Base-by-base conservation (phyloP, 2,329 filamentous ascomycete genomes). In the Thelonectria rubi region DNA sequence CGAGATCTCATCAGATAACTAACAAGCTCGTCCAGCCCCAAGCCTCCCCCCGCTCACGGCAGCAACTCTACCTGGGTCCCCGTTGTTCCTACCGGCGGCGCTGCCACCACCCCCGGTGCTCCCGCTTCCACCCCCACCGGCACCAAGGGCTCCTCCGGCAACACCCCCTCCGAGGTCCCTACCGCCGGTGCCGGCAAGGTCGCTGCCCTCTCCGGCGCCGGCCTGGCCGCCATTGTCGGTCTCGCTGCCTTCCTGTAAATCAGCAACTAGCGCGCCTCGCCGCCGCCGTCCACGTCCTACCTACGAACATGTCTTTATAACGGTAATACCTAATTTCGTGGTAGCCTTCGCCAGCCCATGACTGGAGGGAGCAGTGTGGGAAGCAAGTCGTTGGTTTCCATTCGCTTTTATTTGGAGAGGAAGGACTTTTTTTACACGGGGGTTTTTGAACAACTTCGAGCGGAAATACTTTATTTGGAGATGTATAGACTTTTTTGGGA, bases 201-300 rank as follows among this genome's bases (percentile, higher is more conserved):
- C 67, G 81, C 82, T 68, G 83, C 79, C 72, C 76, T 87, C 70
- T 86, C 85, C 43, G 86, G 84, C 65, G 86, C 83, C 63, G 84
- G 80, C 69, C 83, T 89, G 70, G 86, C 84, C 69, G 86, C 83
- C 81, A 75, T 88, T 69, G 79, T 88, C 75, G 87, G 83, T 73
- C 75, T 88, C 64, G 85, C 83, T 73, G 86, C 84, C 75, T 79
- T 84, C 73, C 81, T 87, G 80, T 88, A 87, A 84, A 82, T 80
- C 75, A 74, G 70, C 68, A 67, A 67, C 71, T 71, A 66, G 73
- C 70, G 70, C 73, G 69, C 69, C 69, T 77, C 70, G 69, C 71
- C 70, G 69, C 71, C 70, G 69, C 72, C 69, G 69, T 71, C 71
- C 74, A 76, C 73, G 71, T 74, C 73, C 72, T 72, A 73, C 74